Evolutionary conservation across 257 asterid species (phyloP), one percentile per base, ranked within the genome.

Genomic region (Primulina huaijiensis): DNA sequence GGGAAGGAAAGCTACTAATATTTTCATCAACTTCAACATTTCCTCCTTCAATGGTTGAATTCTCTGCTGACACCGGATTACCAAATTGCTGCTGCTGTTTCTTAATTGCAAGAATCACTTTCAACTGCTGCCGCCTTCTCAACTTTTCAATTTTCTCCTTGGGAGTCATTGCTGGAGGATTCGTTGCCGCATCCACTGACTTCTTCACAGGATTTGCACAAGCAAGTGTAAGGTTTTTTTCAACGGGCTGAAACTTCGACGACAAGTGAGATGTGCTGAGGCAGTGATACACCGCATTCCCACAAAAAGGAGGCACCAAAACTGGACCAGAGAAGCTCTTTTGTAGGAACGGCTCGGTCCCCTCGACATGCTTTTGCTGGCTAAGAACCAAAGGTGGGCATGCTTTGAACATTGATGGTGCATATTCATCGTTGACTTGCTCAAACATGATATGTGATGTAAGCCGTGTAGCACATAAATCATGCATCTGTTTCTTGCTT

Each of bases 101-200:
- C 76, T 87, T 95, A 75, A 90, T 92, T 56, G 95, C 98, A 72
- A 88, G 86, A 74, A 86, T 87, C 62, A 96, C 98, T 76, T 95
- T 79, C 92, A 88, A 84, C 78, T 92, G 96, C 82, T 92, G 98
- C 74, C 92, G 80, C 75, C 89, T 80, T 80, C 97, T 87, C 62
- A 92, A 72, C 84, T 92, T 92, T 70, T 90, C 96, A 66, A 92
- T 82, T 76, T 92, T 92, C 82, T 88, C 98, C 77, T 69, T 87
- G 25, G 98, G 98, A 2, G 98, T 85, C 98, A 92, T 92, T 40
- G 71, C 70, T 63, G 84, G 81, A 71, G 89, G 84, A 70, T 64
- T 77, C 52, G 52, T 46, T 5, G 72, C 17, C 40, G 75, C 67
- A 63, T 57, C 71, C 34, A 38, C 80, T 5, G 75, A 68, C 27